Base-by-base conservation (phyloP, 768 basidiomycete genomes). In the Phaeotremella skinneri region DNA sequence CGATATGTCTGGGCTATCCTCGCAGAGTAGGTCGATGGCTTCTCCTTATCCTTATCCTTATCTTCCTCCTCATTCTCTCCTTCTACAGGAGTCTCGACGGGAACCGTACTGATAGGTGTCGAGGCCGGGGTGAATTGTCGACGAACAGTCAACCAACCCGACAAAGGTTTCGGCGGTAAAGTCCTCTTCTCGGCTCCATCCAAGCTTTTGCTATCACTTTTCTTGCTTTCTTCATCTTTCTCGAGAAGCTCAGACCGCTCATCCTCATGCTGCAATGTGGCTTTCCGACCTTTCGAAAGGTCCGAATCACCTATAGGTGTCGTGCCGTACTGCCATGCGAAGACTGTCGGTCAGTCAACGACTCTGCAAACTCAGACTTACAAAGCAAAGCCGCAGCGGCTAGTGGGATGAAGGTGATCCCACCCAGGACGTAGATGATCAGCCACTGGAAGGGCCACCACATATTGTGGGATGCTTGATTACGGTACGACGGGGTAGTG, bases 361-460 rank as follows among this genome's bases (percentile, higher is more conserved):
- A 6, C 13, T 4, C 45, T 23, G 23, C 3, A 20, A 17, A 21
- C n/a, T 31, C 4, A 13, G 14, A 17, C 39, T 21, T 47, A 21
- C 20, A 50, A 29, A 52, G 37, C 17, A 34, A 21, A 4, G 32
- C 41, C 7, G 30, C 29, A 49, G 25, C n/a, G 65, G 88, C 72
- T 47, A 96, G 82, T 20, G 93, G 93, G 56, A 96, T 79, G 76
- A 94, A 88, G 2, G 93, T 94, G 62, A 96, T 60, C 43, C 91
- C 93, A 54, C 93, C 93, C 43, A 96, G 80, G 59, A 96, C 78
- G 77, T 96, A 96, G 31, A 88, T 88, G 72, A 93, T 25, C 2
- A 72, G 50, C 57, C 59, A 64, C 42, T 68, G 61, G 39, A 68
- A 66, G 1, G 64, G 60, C 67, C 64, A 66, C 64, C 69, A 70